Evolutionary conservation across 306 rosid species (phyloP).

Genomic region (Malus sylvestris): DNA sequence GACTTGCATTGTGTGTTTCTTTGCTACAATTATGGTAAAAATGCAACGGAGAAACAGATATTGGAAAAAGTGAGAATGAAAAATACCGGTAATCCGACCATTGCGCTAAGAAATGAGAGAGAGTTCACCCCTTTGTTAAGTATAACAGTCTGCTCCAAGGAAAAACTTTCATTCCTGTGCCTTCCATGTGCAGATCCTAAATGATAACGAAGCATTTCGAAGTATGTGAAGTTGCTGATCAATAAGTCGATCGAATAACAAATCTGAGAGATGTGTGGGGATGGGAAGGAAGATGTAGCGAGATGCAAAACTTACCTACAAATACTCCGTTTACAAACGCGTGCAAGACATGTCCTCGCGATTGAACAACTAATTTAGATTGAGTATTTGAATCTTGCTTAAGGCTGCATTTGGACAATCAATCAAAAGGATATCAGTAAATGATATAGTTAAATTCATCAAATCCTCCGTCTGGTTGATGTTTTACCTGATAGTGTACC

Average conservation of each 20-base stretch:
- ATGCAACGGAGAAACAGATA: neutral
- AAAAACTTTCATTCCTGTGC: constrained; percentile 22
- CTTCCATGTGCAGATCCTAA: constrained; percentile 74
- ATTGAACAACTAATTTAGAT: constrained; percentile 38
- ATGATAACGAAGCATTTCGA: neutral
- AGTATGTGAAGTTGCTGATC: neutral
- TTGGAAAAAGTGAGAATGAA: neutral
- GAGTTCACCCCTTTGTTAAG: constrained; percentile 49
- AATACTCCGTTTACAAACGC: constrained; percentile 56
- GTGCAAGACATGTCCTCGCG: constrained; percentile 65
- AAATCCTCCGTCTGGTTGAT: neutral
- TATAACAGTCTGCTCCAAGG: constrained; percentile 29
- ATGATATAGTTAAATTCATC: neutral
- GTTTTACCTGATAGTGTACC: constrained; percentile 40
- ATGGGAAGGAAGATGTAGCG: neutral
- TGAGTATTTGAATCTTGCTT: constrained; percentile 19
- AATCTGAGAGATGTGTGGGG: no score
- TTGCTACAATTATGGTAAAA: neutral
- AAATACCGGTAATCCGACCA: constrained; percentile 81
- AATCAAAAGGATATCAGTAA: neutral
- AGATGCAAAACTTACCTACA: constrained; percentile 34
- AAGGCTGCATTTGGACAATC: constrained; percentile 12
- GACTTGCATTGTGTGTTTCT: neutral
- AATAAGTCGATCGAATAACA: no score
- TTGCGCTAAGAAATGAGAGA: constrained; percentile 75